These are phyloP conservation scores for Drosera capensis DNA, from an alignment of 148 eudicot genomes.

Conservation along the genomic window DNA sequence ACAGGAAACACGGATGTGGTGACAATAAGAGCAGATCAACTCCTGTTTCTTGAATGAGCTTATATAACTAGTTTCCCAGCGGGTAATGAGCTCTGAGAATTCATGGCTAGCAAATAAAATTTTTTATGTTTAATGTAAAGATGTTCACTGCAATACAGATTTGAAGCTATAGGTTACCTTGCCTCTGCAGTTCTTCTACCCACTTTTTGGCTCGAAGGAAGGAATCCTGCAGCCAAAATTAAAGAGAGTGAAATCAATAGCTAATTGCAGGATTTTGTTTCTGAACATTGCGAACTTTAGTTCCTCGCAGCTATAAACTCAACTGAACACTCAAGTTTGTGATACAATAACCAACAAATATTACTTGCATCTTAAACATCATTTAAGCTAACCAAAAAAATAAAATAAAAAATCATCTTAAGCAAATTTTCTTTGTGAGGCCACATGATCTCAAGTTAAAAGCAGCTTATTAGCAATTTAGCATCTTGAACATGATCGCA, in stretches of 20 bases:
- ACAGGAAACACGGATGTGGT: too few species aligned
- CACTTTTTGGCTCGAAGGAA: conserved; percentile 34
- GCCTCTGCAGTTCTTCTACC: conserved; percentile 33
- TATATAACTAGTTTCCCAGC: too few species aligned
- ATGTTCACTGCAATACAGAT: conserved; percentile 3
- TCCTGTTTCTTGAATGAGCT: not conserved
- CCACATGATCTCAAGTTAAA: too few species aligned
- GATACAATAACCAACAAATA: not conserved
- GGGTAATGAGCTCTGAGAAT: too few species aligned
- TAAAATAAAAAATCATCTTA: too few species aligned
- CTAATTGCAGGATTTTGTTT: not conserved
- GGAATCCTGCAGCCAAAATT: conserved; percentile 20
- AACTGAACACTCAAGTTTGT: not conserved
- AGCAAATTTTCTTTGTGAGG: too few species aligned
- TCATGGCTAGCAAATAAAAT: not conserved
- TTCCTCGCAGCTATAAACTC: not conserved
- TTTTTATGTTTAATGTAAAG: not conserved
- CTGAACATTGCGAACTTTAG: too few species aligned
- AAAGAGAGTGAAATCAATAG: too few species aligned
- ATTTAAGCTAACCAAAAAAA: not conserved
- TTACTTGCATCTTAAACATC: not conserved
- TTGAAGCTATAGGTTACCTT: conserved; percentile 15
- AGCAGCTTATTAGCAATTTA: too few species aligned
- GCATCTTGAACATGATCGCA: too few species aligned
- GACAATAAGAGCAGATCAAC: not conserved